These are phyloP conservation scores for Stagonosporopsis rhizophila DNA, from an alignment of 2,329 filamentous ascomycete species.

Conservation along the genomic window DNA sequence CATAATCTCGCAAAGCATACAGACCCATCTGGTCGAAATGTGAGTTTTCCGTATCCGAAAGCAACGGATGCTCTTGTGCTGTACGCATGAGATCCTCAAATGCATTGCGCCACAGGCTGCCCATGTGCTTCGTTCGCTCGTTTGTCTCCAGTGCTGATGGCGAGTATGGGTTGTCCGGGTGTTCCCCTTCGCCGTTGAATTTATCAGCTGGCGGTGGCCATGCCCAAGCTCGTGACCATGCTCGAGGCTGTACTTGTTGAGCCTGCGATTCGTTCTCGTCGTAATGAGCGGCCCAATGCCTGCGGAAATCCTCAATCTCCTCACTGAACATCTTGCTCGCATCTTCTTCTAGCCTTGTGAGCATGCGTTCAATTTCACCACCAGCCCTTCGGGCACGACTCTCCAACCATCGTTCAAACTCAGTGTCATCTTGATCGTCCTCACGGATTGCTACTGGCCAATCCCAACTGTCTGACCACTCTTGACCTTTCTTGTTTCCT, in stretches of 20 bases:
- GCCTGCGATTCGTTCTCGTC: neutral
- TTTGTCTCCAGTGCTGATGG: slow-evolving; percentile 62
- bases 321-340: slow-evolving; percentile 9
- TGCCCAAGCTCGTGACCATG: slow-evolving; percentile 25
- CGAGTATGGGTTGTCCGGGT: slow-evolving; percentile 54
- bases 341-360: slow-evolving; percentile 15
- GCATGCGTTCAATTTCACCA: slow-evolving; percentile 13
- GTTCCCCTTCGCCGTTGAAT: slow-evolving; percentile 5
- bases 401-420: slow-evolving; percentile 13
- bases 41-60: slow-evolving; percentile 14
- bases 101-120: slow-evolving; percentile 61
- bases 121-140: slow-evolving; percentile 43
- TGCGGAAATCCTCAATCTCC: slow-evolving; percentile 14
- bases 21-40: slow-evolving; percentile 24
- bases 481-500: slow-evolving; percentile 41
- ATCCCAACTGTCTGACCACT: slow-evolving; percentile 46
- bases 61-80: slow-evolving; percentile 12
- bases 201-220: slow-evolving; percentile 28
- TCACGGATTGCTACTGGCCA: slow-evolving; percentile 44
- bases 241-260: slow-evolving; percentile 5
- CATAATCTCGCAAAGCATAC: slow-evolving; percentile 6
- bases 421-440: slow-evolving; percentile 14
- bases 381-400: slow-evolving; percentile 8
- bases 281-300: slow-evolving; percentile 13
- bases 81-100: slow-evolving; percentile 66